These are phyloP conservation scores for Clavulina sp. DNA, from an alignment of 768 basidiomycete genomes.

Conservation along the genomic window DNA sequence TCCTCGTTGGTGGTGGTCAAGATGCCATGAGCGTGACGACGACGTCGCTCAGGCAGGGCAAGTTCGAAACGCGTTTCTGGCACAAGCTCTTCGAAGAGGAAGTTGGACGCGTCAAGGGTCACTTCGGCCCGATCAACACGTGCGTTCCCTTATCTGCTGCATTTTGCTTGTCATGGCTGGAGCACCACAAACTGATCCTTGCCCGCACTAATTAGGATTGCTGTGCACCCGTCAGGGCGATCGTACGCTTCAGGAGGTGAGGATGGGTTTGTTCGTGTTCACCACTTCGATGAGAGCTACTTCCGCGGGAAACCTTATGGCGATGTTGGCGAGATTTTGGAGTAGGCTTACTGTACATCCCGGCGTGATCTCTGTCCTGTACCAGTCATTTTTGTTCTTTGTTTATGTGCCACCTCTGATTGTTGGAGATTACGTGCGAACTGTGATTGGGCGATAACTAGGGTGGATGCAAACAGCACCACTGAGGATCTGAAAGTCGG, in stretches of 20 bases:
- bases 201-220: constrained; percentile 40
- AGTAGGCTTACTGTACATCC: too few relatives aligned
- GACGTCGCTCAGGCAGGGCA: constrained; percentile 82
- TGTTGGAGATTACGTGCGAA: too few relatives aligned
- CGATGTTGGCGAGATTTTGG: constrained; percentile 52
- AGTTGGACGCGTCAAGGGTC: constrained; percentile 90
- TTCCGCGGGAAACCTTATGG: constrained; percentile 86
- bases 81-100: constrained; percentile 95
- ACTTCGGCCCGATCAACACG: constrained; percentile 95
- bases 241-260: constrained; percentile 90
- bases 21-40: constrained; percentile 97
- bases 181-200: background rate
- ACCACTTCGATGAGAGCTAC: constrained; percentile 90
- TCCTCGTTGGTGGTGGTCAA: constrained; percentile 90
- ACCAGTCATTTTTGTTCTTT: too few relatives aligned
- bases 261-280: constrained; percentile 84
- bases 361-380: too few relatives aligned
- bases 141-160: constrained; percentile 26
- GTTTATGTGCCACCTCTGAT: too few relatives aligned
- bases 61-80: constrained; percentile 98
- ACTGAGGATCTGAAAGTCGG: too few relatives aligned
- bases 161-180: background rate
- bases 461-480: too few relatives aligned
- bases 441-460: too few relatives aligned
- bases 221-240: constrained; percentile 76